Evolutionary conservation across 805 yeast species (phyloP).

Genomic region (Kodamaea fukazawae): DNA sequence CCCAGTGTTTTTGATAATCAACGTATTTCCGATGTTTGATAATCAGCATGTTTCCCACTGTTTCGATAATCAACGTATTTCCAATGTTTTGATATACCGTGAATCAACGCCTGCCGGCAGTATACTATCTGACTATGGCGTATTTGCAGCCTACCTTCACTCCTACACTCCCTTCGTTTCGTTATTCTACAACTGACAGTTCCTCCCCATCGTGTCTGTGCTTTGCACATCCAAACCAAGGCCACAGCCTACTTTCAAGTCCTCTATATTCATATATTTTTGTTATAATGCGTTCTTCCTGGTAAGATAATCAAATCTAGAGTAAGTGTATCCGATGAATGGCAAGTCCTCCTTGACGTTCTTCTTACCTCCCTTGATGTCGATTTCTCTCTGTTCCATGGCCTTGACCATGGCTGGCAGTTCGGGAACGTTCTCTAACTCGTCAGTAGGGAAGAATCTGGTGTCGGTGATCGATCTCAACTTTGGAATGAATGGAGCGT

Average conservation of each 20-base stretch:
- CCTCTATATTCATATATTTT: background rate
- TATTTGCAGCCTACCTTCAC: no score
- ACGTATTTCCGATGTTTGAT: no score
- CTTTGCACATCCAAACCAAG: no score
- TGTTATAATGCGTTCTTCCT: constrained; percentile 57
- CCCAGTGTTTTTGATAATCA: no score
- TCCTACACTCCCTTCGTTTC: no score
- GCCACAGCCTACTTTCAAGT: background rate
- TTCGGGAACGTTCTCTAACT: constrained; percentile 90
- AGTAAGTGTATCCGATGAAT: constrained; percentile 94
- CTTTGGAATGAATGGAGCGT: constrained; percentile 92
- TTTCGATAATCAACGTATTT: no score
- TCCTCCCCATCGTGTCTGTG: no score
- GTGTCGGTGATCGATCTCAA: constrained; percentile 92
- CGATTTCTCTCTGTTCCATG: constrained; percentile 59
- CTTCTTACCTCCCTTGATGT: constrained; percentile 41
- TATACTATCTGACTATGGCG: no score
- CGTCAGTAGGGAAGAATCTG: constrained; percentile 96
- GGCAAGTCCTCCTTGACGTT: constrained; percentile 86
- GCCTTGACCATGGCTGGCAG: constrained; percentile 61
- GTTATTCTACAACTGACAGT: no score
- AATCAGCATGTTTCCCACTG: no score
- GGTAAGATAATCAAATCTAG: constrained; percentile 90
- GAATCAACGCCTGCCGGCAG: no score
- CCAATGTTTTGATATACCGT: no score